Conservation (phyloP, 768 basidiomycete species). For the Amanita polypyramis region DNA sequence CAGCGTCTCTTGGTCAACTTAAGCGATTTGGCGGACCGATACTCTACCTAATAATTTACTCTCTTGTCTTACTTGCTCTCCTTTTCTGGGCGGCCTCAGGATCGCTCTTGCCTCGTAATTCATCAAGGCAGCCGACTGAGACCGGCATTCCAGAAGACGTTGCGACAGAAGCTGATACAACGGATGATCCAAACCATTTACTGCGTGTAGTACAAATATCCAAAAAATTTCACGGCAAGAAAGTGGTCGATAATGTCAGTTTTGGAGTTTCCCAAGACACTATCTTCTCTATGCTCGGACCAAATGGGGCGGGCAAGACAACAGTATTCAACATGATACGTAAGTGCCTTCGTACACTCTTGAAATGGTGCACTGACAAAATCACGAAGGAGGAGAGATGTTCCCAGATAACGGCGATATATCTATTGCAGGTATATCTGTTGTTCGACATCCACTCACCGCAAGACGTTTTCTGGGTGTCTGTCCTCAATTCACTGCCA, state of each 20-base stretch:
- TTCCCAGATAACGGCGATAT: conserved; percentile 62
- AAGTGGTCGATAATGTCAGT: conserved; percentile 65
- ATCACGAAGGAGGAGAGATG: conserved; percentile 50
- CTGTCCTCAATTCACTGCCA: conserved; percentile 79
- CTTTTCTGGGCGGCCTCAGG: conserved; percentile 71
- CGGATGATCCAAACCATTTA: conserved; percentile 38
- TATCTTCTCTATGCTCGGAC: conserved; percentile 64
- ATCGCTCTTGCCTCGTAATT: conserved; percentile 33
- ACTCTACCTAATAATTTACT: conserved; percentile 55
- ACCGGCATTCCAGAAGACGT: conserved; percentile 30
- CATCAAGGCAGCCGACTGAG: background rate
- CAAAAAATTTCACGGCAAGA: conserved; percentile 45
- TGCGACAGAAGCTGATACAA: conserved; percentile 37
- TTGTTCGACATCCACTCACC: conserved; percentile 48
- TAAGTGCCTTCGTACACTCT: conserved; percentile 19
- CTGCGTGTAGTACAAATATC: conserved; percentile 54
- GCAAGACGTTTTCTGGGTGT: conserved; percentile 68
- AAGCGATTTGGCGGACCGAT: conserved; percentile 66
- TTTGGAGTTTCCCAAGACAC: conserved; percentile 55
- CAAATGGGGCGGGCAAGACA: conserved; percentile 79
- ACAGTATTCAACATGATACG: conserved; percentile 77
- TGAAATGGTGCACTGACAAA: background rate
- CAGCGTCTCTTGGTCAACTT: conserved; percentile 41
- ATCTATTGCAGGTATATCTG: conserved; percentile 54
- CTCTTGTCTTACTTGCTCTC: conserved; percentile 45